phyloP scores from a whole-genome alignment of 2,329 filamentous ascomycete genomes.

The Fusarium chuoi region DNA sequence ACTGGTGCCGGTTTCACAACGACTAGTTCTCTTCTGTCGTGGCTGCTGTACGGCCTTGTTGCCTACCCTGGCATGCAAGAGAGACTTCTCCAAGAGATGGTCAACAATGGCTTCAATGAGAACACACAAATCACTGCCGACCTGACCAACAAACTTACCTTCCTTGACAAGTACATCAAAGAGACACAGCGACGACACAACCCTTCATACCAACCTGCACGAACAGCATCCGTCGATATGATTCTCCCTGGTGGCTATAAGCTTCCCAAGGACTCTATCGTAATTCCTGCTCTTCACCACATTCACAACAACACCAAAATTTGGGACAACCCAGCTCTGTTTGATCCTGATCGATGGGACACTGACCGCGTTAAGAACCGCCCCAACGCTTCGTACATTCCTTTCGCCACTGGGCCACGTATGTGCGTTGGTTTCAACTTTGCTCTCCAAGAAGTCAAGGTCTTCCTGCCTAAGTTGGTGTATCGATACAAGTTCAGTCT shows the following conservation, averaged over 20 bases:
- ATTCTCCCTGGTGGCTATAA: conserved; percentile 69
- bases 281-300: conserved; percentile 64
- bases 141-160: conserved; percentile 58
- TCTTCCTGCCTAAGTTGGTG: conserved; percentile 67
- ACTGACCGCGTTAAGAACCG: conserved; percentile 62
- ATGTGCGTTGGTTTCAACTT: conserved; percentile 74
- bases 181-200: conserved; percentile 70
- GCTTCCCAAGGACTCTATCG: conserved; percentile 61
- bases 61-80: conserved; percentile 66
- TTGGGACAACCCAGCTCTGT: conserved; percentile 68
- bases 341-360: conserved; percentile 70
- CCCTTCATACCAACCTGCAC: conserved; percentile 69
- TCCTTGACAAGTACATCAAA: conserved; percentile 68
- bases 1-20: conserved; percentile 70
- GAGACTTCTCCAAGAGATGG: conserved; percentile 65
- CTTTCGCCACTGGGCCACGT: conserved; percentile 67
- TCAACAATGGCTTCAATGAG: conserved; percentile 59
- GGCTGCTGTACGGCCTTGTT: conserved; percentile 65
- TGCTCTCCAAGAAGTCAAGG: conserved; percentile 69
- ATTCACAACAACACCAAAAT: conserved; percentile 63
- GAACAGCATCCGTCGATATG: conserved; percentile 65
- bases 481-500: conserved; percentile 66
- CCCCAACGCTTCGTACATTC: conserved; percentile 64
- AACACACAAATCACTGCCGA: conserved; percentile 59
- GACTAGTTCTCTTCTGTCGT: conserved; percentile 67